Evolutionary conservation across 2,329 filamentous ascomycete genomes (phyloP).

Genomic region (Diaporthe citriasiana): DNA sequence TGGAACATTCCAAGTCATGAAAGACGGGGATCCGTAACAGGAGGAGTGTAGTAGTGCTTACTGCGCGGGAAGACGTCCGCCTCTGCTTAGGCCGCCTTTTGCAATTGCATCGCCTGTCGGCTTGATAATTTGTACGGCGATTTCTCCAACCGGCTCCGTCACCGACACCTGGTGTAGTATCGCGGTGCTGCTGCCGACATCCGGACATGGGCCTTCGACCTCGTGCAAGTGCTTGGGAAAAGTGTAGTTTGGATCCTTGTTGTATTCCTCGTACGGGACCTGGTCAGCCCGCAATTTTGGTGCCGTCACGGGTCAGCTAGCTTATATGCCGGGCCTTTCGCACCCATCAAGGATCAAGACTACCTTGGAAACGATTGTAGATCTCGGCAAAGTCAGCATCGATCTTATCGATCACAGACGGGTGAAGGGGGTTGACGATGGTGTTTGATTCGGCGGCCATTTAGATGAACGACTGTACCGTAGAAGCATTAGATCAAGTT

Average conservation of each 20-base stretch:
- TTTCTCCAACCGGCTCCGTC: slow-evolving; percentile 33
- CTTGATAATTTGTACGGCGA: slow-evolving; percentile 32
- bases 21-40: no score
- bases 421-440: slow-evolving; percentile 55
- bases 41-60: background rate
- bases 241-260: slow-evolving; percentile 40
- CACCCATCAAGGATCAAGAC: background rate
- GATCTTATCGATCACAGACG: slow-evolving; percentile 53
- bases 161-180: slow-evolving; percentile 34
- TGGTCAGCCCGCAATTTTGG: slow-evolving; percentile 38
- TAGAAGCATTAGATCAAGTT: background rate
- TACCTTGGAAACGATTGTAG: slow-evolving; percentile 54
- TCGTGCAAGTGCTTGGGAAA: slow-evolving; percentile 35
- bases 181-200: slow-evolving; percentile 23
- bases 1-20: background rate
- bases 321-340: background rate
- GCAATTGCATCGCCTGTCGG: slow-evolving; percentile 34
- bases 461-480: background rate
- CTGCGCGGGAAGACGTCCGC: slow-evolving; percentile 34
- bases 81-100: slow-evolving; percentile 8
- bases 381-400: slow-evolving; percentile 56
- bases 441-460: slow-evolving; percentile 33
- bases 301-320: slow-evolving; percentile 14
- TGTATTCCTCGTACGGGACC: slow-evolving; percentile 39
- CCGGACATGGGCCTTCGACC: slow-evolving; percentile 24